Evolutionary conservation across 2,329 filamentous ascomycete species (phyloP).

Genomic region (Trichoderma sp.): DNA sequence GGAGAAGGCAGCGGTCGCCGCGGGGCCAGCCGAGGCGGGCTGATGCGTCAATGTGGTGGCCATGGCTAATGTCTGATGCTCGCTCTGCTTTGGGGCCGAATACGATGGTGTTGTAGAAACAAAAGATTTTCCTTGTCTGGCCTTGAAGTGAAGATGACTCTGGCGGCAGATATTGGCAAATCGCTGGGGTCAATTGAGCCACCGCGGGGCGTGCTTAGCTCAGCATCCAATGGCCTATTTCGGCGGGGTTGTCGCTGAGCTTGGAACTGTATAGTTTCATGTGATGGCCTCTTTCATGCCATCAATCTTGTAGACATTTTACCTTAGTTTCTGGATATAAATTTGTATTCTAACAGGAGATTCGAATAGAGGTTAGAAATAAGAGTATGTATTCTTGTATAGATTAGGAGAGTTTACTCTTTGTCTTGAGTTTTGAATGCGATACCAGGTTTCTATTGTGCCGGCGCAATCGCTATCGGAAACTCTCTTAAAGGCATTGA

Average conservation of each 20-base stretch:
- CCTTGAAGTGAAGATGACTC: background rate
- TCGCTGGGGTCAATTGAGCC: constrained; percentile 3
- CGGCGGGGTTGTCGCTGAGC: background rate
- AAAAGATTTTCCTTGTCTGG: background rate
- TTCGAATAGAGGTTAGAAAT: background rate
- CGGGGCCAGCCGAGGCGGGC: constrained; percentile 1
- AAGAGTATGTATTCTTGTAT: background rate
- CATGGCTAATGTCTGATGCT: background rate
- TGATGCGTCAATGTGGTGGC: constrained; percentile 18
- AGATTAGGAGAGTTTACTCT: too few species aligned
- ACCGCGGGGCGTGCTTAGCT: constrained; percentile 12
- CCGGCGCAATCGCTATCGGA: too few species aligned
- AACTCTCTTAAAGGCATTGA: background rate
- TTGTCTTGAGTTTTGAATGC: background rate
- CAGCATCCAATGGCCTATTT: background rate
- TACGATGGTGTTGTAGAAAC: background rate
- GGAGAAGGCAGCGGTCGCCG: constrained; percentile 38
- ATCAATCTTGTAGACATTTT: background rate
- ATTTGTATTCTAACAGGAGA: background rate
- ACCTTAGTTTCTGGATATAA: background rate
- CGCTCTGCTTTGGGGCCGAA: background rate
- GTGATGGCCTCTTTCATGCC: background rate
- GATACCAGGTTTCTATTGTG: background rate
- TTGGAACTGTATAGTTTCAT: background rate
- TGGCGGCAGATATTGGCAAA: background rate